These are phyloP conservation scores for Verticillium isaacii DNA, from an alignment of 2,329 filamentous ascomycete species.

Conservation along the genomic window DNA sequence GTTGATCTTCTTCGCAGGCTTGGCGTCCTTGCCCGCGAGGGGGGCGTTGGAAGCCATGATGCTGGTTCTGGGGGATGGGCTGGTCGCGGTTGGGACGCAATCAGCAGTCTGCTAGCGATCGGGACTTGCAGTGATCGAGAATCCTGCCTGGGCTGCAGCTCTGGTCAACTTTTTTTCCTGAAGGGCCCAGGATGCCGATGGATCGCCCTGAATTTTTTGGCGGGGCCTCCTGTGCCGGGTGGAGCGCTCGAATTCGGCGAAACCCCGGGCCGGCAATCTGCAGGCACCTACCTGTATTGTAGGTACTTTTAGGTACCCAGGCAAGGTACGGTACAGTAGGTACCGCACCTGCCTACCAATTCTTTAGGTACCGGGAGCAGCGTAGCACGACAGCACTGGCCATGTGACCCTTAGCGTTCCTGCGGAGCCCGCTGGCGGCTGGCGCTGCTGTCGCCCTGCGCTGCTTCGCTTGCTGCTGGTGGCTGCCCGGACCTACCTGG, in stretches of 20 bases:
- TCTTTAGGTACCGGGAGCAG: background rate
- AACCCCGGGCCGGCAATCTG: background rate
- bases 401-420: conserved; percentile 1
- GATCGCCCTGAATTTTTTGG: conserved; percentile 13
- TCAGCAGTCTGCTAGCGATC: background rate
- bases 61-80: background rate
- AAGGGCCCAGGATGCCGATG: background rate
- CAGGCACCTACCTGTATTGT: no score
- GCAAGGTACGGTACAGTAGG: background rate
- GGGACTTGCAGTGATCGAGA: background rate
- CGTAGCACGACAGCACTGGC: conserved; percentile 7
- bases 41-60: background rate
- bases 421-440: background rate
- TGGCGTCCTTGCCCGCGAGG: conserved; percentile 3
- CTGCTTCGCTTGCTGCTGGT: background rate
- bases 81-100: background rate
- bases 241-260: background rate
- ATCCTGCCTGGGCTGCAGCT: background rate
- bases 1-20: conserved; percentile 34
- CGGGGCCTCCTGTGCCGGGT: conserved; percentile 7
- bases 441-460: background rate
- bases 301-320: no score
- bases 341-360: no score
- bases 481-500: background rate
- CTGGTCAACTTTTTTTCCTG: conserved; percentile 4